phyloP scores from a whole-genome alignment of 2,329 filamentous ascomycete genomes.

The Neofusicoccum ribis region DNA sequence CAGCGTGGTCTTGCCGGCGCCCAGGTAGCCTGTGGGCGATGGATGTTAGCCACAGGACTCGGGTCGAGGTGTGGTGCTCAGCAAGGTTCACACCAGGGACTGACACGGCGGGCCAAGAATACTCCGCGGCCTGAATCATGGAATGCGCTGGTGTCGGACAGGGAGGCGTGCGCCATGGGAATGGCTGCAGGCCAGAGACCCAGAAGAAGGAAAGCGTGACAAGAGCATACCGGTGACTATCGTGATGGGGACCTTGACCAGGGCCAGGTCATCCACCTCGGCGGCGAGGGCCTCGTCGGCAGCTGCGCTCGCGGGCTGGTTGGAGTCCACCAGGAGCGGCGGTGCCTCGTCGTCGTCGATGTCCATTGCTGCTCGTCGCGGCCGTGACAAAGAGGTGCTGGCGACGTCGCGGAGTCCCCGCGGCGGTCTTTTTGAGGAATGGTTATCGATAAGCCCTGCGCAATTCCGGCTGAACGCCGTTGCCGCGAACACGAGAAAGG shows the following conservation, averaged over 20 bases:
- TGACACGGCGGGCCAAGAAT: too few species aligned
- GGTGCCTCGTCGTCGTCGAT: slow-evolving; percentile 60
- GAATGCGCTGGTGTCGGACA: too few species aligned
- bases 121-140: too few species aligned
- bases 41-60: neutral
- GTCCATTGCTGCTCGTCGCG: slow-evolving; percentile 22
- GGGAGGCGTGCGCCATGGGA: too few species aligned
- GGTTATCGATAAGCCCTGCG: slow-evolving; percentile 15
- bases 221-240: slow-evolving; percentile 69
- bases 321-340: slow-evolving; percentile 62
- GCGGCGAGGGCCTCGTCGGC: slow-evolving; percentile 30
- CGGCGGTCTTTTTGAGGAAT: neutral
- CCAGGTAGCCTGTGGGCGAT: slow-evolving; percentile 73
- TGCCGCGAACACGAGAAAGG: neutral
- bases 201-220: too few species aligned
- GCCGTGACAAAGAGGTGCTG: neutral
- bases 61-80: too few species aligned
- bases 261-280: slow-evolving; percentile 51
- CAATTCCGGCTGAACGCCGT: slow-evolving; percentile 8
- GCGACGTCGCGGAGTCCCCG: neutral
- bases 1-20: slow-evolving; percentile 91
- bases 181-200: neutral
- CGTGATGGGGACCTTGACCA: slow-evolving; percentile 75
- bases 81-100: too few species aligned
- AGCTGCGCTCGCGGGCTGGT: slow-evolving; percentile 32